Base-by-base conservation (phyloP, 2,329 filamentous ascomycete genomes). In the Sordariomycetes sp. region DNA sequence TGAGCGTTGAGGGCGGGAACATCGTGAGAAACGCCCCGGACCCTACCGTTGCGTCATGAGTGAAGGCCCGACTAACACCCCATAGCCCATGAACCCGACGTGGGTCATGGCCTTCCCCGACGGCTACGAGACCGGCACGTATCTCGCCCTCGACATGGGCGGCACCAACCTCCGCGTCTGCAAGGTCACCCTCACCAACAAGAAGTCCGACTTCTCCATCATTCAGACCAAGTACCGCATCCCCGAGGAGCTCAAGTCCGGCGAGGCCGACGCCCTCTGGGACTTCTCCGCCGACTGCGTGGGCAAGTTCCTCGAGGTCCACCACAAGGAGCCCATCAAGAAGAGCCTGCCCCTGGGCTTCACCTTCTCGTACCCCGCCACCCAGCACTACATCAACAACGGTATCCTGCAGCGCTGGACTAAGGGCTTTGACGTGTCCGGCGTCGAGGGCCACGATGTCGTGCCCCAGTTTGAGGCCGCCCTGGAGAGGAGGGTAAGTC, bases 191-290 rank as follows among this genome's bases (percentile, higher is more conserved):
- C 74, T 97, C 66, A 90, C 89, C 25, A 86, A 95, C 58, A 82
- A 89, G 68, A 88, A 90, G 74, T 91, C 89, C 56, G 87, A 92
- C 70, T 95, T 94, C 72, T 89, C 94, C 69, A 95, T 96, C 66
- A 90, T 91, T 62, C 92, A 97, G 75, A 94, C 89, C 66, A 96
- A 96, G 74, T 96, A 96, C 74, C 86, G 86, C 61, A 90, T 97
- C 81, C 92, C 92, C 1, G 87, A 95, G 67, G 89, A 95, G 72
- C 80, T 97, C 64, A 96, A 95, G 76, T 89, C 86, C 1, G 89
- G 89, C 51, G 82, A 84, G 39, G 81, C 86, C 3, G 89, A 95
- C 45, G 88, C 95, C 71, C 81, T 96, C 4, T 97, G 90, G 89
- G 89, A 91, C 65, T 96, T 96, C 72, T 90, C 96, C 67, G 90